Evolutionary conservation across 352 stramenopile species (phyloP).

Genomic region (Phytophthora agathidicida): DNA sequence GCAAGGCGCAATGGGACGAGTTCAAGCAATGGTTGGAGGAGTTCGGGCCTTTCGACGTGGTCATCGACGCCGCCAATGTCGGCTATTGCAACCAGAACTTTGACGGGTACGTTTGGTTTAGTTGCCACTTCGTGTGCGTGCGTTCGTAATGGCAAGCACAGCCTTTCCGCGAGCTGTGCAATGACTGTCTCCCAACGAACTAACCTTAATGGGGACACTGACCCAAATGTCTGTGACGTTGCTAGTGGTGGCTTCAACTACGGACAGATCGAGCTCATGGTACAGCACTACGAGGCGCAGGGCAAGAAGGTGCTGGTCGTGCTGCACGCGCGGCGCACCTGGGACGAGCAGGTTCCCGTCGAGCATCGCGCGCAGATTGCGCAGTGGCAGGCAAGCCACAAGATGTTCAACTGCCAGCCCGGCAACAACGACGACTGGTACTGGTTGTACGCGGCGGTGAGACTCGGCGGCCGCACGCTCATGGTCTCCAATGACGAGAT

Average conservation of each 20-base stretch:
- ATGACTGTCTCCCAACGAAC: slow-evolving; percentile 4
- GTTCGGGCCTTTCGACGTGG: slow-evolving; percentile 88
- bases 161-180: slow-evolving; percentile 13
- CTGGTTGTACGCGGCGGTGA: slow-evolving; percentile 97
- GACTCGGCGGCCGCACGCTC: slow-evolving; percentile 77
- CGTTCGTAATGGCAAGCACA: slow-evolving; percentile 18
- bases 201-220: slow-evolving; percentile 15
- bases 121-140: slow-evolving; percentile 2
- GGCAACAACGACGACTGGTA: slow-evolving; percentile 99
- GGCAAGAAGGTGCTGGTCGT: slow-evolving; percentile 93
- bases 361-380: slow-evolving; percentile 76
- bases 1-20: slow-evolving; percentile 72
- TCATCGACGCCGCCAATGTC: slow-evolving; percentile 98
- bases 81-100: slow-evolving; percentile 99
- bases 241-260: slow-evolving; percentile 94
- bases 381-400: slow-evolving; percentile 66
- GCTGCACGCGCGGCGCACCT: slow-evolving; percentile 95
- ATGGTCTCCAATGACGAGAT: slow-evolving; percentile 99
- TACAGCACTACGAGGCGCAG: slow-evolving; percentile 90
- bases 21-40: slow-evolving; percentile 84
- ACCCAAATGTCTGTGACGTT: slow-evolving; percentile 9
- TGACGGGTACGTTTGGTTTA: slow-evolving; percentile 64
- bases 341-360: slow-evolving; percentile 83
- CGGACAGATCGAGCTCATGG: slow-evolving; percentile 94
- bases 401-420: slow-evolving; percentile 93